phyloP scores from a whole-genome alignment of 129 eudicot genomes.

The Cynara cardunculus region DNA sequence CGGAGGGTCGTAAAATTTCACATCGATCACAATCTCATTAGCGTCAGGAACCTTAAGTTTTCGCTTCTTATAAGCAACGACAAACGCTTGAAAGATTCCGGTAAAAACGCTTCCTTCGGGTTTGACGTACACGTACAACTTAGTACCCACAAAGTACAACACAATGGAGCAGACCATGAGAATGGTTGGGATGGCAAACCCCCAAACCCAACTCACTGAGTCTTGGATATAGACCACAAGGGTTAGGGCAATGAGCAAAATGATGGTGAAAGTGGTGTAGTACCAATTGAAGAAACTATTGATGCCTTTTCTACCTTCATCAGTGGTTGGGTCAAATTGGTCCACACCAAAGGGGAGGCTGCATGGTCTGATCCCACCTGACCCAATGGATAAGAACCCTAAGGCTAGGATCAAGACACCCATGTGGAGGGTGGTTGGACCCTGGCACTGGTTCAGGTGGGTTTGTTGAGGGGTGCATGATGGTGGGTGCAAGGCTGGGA shows the following conservation, averaged over 20 bases:
- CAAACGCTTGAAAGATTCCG: conserved; percentile 57
- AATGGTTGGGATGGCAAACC: conserved; percentile 65
- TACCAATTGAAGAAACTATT: conserved; percentile 96
- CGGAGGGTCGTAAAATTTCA: conserved; percentile 63
- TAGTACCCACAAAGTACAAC: conserved; percentile 64
- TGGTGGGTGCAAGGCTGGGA: conserved; percentile 58
- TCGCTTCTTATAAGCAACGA: conserved; percentile 69
- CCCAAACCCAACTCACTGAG: conserved; percentile 68
- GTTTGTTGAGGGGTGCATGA: conserved; percentile 39
- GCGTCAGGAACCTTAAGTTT: conserved; percentile 39
- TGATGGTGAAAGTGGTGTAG: conserved; percentile 71
- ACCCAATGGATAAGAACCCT: conserved; percentile 48
- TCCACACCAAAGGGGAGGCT: conserved; percentile 90
- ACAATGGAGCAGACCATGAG: conserved; percentile 58
- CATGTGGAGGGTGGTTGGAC: conserved; percentile 51
- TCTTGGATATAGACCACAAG: conserved; percentile 80
- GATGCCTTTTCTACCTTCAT: conserved; percentile 80
- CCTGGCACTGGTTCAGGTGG: conserved; percentile 37
- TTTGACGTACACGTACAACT: conserved; percentile 49
- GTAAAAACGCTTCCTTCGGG: conserved; percentile 79
- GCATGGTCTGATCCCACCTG: conserved; percentile 85
- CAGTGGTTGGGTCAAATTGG: conserved; percentile 81
- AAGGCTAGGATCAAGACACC: conserved; percentile 53
- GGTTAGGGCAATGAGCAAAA: conserved; percentile 55
- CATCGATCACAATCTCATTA: conserved; percentile 9